phyloP scores from a whole-genome alignment of 805 yeast genomes.

The Yamadazyma akitaensis region DNA sequence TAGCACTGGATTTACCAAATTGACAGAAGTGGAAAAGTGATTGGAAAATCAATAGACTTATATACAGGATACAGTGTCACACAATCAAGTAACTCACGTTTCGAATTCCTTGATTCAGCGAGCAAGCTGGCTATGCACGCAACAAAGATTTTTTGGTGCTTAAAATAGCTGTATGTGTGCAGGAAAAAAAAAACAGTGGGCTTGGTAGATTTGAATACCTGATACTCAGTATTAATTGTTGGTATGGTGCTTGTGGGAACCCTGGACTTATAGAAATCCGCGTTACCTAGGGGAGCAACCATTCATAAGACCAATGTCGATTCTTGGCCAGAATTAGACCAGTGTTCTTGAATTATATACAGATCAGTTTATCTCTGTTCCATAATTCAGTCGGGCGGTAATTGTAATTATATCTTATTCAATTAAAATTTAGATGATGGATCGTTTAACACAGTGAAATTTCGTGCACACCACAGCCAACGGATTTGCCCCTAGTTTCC shows the following conservation, averaged over 20 bases:
- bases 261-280: not conserved
- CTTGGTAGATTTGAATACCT: not conserved
- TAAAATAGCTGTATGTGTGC: constrained; percentile 2
- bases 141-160: not conserved
- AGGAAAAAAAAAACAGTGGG: not conserved
- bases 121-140: too few relatives aligned
- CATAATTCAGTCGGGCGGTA: too few relatives aligned
- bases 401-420: too few relatives aligned
- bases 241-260: too few relatives aligned
- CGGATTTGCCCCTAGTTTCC: too few relatives aligned
- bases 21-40: constrained; percentile 2
- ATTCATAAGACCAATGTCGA: not conserved
- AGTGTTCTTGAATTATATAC: not conserved
- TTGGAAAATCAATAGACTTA: not conserved
- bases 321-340: not conserved
- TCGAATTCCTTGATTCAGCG: not conserved
- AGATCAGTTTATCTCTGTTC: not conserved
- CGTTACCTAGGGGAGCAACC: not conserved
- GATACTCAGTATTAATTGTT: too few relatives aligned
- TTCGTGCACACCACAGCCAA: too few relatives aligned
- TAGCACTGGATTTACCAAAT: not conserved
- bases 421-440: too few relatives aligned
- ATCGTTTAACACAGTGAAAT: too few relatives aligned
- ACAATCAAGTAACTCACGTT: not conserved
- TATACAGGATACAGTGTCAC: constrained; percentile 2